phyloP scores from a whole-genome alignment of 306 rosid genomes.

The Citrullus colocynthis region DNA sequence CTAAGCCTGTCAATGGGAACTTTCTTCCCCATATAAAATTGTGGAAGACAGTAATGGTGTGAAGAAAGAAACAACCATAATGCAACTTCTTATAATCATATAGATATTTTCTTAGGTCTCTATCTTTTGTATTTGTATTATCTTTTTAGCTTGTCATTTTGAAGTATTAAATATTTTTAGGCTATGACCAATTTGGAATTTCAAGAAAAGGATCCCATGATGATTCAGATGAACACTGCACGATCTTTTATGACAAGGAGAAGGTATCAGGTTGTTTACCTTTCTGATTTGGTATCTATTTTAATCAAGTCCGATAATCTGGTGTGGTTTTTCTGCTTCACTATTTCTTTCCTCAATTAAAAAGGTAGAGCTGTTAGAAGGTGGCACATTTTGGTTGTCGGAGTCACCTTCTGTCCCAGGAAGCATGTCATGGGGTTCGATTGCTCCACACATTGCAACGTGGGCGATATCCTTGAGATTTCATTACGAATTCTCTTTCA shows the following conservation, averaged over 20 bases:
- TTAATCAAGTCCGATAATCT: neutral
- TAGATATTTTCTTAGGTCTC: neutral
- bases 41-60: neutral
- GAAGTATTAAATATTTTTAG: constrained; percentile 18
- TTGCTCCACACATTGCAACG: constrained; percentile 80
- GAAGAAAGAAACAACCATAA: neutral
- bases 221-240: constrained; percentile 74
- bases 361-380: constrained; percentile 89
- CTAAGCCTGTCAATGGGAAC: neutral
- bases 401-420: constrained; percentile 98
- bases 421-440: constrained; percentile 95
- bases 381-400: constrained; percentile 98
- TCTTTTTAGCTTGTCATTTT: constrained; percentile 9
- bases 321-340: neutral
- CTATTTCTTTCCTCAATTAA: constrained; percentile 7
- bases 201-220: constrained; percentile 81
- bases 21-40: neutral
- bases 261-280: constrained; percentile 34
- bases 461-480: constrained; percentile 90
- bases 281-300: constrained; percentile 1
- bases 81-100: neutral
- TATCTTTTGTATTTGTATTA: neutral
- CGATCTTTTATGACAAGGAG: constrained; percentile 87
- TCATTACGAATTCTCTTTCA: constrained; percentile 5
- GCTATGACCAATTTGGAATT: constrained; percentile 87